phyloP scores from a whole-genome alignment of 2,329 filamentous ascomycete species.

The Fusarium sp. region DNA sequence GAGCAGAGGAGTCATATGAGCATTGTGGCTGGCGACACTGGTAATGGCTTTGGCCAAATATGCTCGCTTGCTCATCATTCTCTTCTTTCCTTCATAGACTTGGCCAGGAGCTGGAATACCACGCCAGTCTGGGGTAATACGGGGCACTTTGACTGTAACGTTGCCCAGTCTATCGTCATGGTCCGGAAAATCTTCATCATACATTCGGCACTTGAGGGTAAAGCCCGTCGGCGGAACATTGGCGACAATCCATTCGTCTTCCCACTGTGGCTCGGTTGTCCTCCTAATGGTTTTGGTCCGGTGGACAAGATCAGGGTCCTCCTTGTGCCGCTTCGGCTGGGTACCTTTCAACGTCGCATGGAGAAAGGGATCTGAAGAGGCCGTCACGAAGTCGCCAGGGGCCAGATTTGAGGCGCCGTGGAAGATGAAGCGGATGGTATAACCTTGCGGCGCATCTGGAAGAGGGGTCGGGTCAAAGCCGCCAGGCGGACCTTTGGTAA shows the following conservation, averaged over 20 bases:
- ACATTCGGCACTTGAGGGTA: constrained; percentile 84
- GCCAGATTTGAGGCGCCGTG: constrained; percentile 85
- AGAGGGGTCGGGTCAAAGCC: constrained; percentile 86
- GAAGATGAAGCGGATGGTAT: constrained; percentile 87
- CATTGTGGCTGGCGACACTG: constrained; percentile 70
- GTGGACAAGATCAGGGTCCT: constrained; percentile 81
- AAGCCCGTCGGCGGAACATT: constrained; percentile 88
- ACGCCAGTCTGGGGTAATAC: constrained; percentile 74
- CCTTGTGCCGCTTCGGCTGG: constrained; percentile 83
- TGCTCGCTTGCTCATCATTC: constrained; percentile 87
- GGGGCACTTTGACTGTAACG: constrained; percentile 76
- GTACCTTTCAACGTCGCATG: constrained; percentile 79
- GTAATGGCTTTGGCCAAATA: constrained; percentile 80
- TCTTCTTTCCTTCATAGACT: constrained; percentile 81
- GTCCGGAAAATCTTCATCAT: constrained; percentile 90
- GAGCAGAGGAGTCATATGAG: constrained; percentile 78
- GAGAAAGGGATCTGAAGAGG: constrained; percentile 87
- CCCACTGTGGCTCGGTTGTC: constrained; percentile 82
- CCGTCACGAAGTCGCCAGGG: constrained; percentile 80
- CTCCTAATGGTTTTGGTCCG: constrained; percentile 82
- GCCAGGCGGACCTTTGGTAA: constrained; percentile 69
- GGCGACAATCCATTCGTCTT: constrained; percentile 87
- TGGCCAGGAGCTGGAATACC: constrained; percentile 72
- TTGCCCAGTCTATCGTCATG: constrained; percentile 91
- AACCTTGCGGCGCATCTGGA: constrained; percentile 80